Conservation (phyloP, 441 rosid genomes). For the Gossypium gossypioides region DNA sequence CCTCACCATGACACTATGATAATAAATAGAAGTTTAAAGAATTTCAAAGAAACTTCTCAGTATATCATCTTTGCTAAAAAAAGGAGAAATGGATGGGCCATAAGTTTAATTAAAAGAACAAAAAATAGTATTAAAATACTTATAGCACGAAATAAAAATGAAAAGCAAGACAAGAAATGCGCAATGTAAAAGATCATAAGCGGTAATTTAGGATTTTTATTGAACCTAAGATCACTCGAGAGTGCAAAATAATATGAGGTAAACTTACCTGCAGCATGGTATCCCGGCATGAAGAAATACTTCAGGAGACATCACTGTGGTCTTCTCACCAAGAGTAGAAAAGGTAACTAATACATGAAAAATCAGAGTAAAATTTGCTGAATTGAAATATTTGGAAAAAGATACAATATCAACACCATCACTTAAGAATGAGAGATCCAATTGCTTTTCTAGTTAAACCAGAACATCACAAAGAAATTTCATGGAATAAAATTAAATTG, state of each 20-base stretch:
- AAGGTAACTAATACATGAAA: slow-evolving; percentile 56
- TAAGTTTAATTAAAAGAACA: background rate
- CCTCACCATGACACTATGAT: background rate
- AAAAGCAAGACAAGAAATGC: background rate
- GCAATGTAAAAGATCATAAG: background rate
- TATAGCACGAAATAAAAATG: background rate
- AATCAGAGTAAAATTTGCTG: slow-evolving; percentile 15
- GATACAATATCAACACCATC: slow-evolving; percentile 9
- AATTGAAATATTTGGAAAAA: background rate
- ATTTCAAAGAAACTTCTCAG: background rate
- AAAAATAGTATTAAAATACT: background rate
- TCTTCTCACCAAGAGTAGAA: slow-evolving; percentile 89
- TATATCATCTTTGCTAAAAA: background rate
- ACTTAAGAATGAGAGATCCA: background rate
- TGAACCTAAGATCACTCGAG: slow-evolving; percentile 2
- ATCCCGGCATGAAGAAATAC: slow-evolving; percentile 77
- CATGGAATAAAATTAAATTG: background rate
- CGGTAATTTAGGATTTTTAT: background rate
- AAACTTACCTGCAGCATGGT: slow-evolving; percentile 89
- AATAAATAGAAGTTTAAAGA: background rate
- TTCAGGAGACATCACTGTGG: slow-evolving; percentile 96
- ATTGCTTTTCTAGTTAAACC: slow-evolving; percentile 14
- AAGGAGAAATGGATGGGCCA: background rate
- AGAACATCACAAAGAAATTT: background rate
- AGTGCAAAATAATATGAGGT: slow-evolving; percentile 19